Percentiles rank a stretch among this genome's conserved stretches.
These are phyloP conservation scores for Kentomonas sorsogonicus DNA, from an alignment of 208 protist genomes.

Conservation along the genomic window DNA sequence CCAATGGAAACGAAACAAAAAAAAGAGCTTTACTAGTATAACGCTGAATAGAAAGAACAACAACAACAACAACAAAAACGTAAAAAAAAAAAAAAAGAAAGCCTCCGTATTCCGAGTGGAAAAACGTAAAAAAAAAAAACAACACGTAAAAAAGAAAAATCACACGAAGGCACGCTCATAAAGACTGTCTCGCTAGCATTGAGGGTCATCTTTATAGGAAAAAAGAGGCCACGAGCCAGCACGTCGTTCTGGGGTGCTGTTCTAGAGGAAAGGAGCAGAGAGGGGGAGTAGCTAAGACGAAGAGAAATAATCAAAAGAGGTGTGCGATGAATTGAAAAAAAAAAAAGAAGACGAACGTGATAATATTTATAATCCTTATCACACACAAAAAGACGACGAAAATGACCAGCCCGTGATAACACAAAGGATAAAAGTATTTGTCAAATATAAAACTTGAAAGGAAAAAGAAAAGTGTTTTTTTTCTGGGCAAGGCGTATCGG, in stretches of 20 bases:
- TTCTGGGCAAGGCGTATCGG: background rate
- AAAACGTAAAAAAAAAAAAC: background rate
- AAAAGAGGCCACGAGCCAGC: no score
- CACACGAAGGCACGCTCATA: no score
- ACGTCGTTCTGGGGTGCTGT: no score
- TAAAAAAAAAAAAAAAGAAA: slow-evolving; percentile 2
- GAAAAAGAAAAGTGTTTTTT: background rate
- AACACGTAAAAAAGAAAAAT: background rate
- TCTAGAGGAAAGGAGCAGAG: no score
- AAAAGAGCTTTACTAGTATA: background rate
- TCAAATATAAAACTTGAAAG: background rate
- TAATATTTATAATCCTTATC: background rate
- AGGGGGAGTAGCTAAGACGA: no score
- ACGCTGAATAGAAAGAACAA: background rate
- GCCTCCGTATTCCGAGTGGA: background rate
- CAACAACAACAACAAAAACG: background rate
- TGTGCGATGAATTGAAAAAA: slow-evolving; percentile 9
- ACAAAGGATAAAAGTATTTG: slow-evolving; percentile 3
- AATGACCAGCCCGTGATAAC: no score
- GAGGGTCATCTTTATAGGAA: no score
- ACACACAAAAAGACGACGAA: background rate
- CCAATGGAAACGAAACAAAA: no score
- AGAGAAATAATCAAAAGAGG: no score
- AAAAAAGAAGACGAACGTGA: background rate
- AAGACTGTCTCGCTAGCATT: no score